Evolutionary conservation across 2,329 filamentous ascomycete species (phyloP), one percentile per base, ranked within the genome.

Genomic region (Aspergillus intermedius): DNA sequence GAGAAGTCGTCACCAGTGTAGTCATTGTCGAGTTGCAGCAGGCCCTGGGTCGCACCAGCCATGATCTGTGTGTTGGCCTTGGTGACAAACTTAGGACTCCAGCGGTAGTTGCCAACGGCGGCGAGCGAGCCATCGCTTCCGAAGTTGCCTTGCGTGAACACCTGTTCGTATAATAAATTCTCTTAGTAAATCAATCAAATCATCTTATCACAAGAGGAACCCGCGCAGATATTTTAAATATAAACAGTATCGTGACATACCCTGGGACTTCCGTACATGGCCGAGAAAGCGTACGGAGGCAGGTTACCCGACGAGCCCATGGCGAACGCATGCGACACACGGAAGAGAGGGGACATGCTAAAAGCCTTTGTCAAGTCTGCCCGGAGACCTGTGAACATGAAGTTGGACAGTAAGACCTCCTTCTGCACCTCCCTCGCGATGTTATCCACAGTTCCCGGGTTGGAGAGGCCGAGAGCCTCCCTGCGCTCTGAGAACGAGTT

Each of bases 311-410:
- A 89, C 40, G 81, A 81, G 61, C 93, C 91, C 82, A 96, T 88
- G 48, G 91, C 86, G 71, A 98, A 93, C 61, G 93, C 88, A 76
- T 98, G 93, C 57, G 91, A 96, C 61, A 96, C 87, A 74, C 97
- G 91, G 79, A 98, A 98, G 59, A 97, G 77, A 50, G 93, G 93
- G 49, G 84, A 82, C 70, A 95, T 82, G 79, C 90, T 93, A 75
- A 97, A 95, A 67, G 89, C 84, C 79, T 96, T 97, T 68, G 90
- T 96, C 68, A 97, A 78, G 73, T 98, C 93, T 70, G 91, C 94
- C 68, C 91, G 88, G 70, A 98, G 81, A 64, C 93, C 93, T 41
- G 88, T 87, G 78, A 98, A 97, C 83, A 93, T 94, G 72, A 89
- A 87, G 78, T 96, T 95, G 75, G 86, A 93, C 64, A 96, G 83